These are phyloP conservation scores for Elsinoe fawcettii DNA, from an alignment of 2,329 filamentous ascomycete genomes.

Conservation along the genomic window DNA sequence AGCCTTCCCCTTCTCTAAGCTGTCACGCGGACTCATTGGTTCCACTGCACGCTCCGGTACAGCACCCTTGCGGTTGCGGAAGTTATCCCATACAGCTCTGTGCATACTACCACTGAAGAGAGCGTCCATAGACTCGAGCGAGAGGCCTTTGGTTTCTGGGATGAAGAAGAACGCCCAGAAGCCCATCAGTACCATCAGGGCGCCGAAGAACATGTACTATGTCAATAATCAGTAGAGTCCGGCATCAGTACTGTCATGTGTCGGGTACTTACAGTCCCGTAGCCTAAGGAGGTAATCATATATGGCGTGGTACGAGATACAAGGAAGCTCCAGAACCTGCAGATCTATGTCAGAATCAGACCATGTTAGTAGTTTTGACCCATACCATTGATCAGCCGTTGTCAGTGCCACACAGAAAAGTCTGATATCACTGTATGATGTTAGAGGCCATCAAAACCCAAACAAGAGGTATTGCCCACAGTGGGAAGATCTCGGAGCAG, in stretches of 20 bases:
- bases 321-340: conserved; percentile 35
- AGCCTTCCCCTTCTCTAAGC: background rate
- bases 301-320: conserved; percentile 34
- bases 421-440: conserved; percentile 26
- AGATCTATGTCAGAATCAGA: conserved; percentile 20
- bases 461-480: too few relatives aligned
- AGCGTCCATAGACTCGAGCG: conserved; percentile 26
- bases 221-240: background rate
- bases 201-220: conserved; percentile 31
- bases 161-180: conserved; percentile 60
- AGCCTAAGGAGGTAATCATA: conserved; percentile 32
- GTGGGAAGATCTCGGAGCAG: conserved; percentile 43
- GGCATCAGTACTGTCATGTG: background rate
- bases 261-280: conserved; percentile 24
- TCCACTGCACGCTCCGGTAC: background rate
- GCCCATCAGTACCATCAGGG: conserved; percentile 42
- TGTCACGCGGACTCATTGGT: background rate
- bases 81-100: background rate
- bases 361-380: background rate
- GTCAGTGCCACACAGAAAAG: conserved; percentile 35
- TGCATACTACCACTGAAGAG: conserved; percentile 22
- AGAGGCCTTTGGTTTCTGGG: conserved; percentile 60
- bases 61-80: background rate
- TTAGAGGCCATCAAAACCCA: background rate
- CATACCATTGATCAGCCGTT: conserved; percentile 23